Evolutionary conservation across 106 monocot species (phyloP), one percentile per base, ranked within the genome.

Genomic region (Apostasia ramifera): DNA sequence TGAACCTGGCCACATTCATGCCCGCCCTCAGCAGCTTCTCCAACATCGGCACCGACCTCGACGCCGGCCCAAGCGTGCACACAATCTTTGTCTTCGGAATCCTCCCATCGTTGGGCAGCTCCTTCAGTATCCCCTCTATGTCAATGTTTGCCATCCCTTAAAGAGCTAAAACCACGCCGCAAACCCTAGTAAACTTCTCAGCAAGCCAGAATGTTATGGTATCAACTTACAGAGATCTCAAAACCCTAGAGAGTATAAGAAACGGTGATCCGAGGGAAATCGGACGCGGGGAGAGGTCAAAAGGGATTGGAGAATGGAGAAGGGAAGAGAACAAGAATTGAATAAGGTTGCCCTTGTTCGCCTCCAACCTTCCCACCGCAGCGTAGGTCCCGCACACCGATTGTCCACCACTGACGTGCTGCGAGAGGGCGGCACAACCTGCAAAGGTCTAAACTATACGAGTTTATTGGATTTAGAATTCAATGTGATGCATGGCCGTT

Each of bases 1-100:
- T 89, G 82, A 89, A 89, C 40, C 85, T 52, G n/a, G 85, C 85
- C 6, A 89, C 82, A 65, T 85, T 89, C 89, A 83, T 85, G 53
- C 85, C 85, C 2, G 89, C 85, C 53, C 82, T 54, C 70, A 89
- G 70, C 63, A 89, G 85, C 80, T 83, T 89, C 85, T 85, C 85
- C 61, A 78, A 58, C 89, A 85, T 89, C 80, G 59, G 65, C 66
- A 89, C 89, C 53, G 85, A 82, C 43, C 85, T 66, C 72, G 85
- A 89, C 59, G 89, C 74, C 59, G 85, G 89, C 6, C 89, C 89
- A 15, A 89, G 82, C 44, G 84, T 89, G 66, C 89, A 89, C 38
- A 89, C 82, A 66, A 89, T 83, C 78, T 87, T 87, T 51, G 87
- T 87, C 75, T 83, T 83, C 42, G 83, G 78, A 13, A 83, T 48